Conservation (phyloP, 2,329 filamentous ascomycete species). For the Botrytis squamosa region DNA sequence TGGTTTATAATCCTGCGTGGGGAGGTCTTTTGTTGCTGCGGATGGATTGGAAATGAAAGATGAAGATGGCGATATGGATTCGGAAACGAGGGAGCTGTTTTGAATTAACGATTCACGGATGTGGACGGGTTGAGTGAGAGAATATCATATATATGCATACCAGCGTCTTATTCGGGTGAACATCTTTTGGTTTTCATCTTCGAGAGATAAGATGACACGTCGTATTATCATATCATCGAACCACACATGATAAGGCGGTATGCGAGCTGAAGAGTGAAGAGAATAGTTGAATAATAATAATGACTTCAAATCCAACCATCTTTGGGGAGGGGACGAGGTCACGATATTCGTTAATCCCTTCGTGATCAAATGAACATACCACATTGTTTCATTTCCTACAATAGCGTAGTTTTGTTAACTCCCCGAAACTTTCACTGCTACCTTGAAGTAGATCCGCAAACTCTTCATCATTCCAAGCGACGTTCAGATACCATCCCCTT, state of each 20-base stretch:
- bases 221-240: not conserved
- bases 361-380: not conserved
- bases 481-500: not conserved
- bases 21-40: not conserved
- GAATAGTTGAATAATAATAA: not conserved
- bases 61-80: not conserved
- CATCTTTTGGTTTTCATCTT: not conserved
- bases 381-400: not conserved
- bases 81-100: not conserved
- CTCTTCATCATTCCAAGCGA: not conserved
- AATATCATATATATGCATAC: not conserved
- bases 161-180: not conserved
- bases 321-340: not conserved
- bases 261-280: not conserved
- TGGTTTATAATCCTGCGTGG: not conserved
- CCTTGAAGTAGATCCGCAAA: not conserved
- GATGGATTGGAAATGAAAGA: not conserved
- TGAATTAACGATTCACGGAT: not conserved
- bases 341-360: not conserved
- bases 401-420: accelerated
- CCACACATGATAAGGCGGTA: not conserved
- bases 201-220: not conserved
- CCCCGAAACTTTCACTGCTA: not conserved
- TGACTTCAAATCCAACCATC: not conserved
- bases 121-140: not conserved